Evolutionary conservation across 257 asterid species (phyloP).

Genomic region (Solanum dulcamara): DNA sequence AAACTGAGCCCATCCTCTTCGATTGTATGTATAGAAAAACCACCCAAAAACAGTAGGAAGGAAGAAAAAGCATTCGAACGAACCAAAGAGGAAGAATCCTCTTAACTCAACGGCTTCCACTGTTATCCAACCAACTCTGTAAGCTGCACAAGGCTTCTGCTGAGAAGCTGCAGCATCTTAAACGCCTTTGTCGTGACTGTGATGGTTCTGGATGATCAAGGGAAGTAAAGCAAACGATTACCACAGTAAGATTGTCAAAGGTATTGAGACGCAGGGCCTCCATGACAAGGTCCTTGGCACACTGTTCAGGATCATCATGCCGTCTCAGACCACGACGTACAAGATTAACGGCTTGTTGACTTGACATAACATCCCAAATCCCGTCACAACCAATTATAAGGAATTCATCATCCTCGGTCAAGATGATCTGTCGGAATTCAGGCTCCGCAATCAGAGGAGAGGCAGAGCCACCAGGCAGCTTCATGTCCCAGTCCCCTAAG

Average conservation of each 20-base stretch:
- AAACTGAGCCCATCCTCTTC: background rate
- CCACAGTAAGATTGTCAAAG: slow-evolving; percentile 64
- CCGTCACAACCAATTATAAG: slow-evolving; percentile 85
- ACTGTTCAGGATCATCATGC: slow-evolving; percentile 75
- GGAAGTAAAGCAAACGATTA: slow-evolving; percentile 49
- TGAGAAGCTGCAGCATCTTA: slow-evolving; percentile 57
- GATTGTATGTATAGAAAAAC: slow-evolving; percentile 18
- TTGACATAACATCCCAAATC: slow-evolving; percentile 74
- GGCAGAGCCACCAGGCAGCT: slow-evolving; percentile 58
- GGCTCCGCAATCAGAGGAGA: slow-evolving; percentile 83
- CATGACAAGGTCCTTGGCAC: slow-evolving; percentile 76
- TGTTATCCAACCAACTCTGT: slow-evolving; percentile 43
- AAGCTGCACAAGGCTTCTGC: slow-evolving; percentile 63
- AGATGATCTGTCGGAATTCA: slow-evolving; percentile 35
- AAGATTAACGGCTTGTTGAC: slow-evolving; percentile 71
- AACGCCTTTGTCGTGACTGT: slow-evolving; percentile 20
- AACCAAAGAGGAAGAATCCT: slow-evolving; percentile 3
- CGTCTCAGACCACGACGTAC: slow-evolving; percentile 61
- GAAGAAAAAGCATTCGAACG: background rate
- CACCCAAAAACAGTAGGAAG: slow-evolving; percentile 1
- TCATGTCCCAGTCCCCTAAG: slow-evolving; percentile 91
- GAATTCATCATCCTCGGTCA: slow-evolving; percentile 72
- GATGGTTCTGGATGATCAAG: slow-evolving; percentile 28
- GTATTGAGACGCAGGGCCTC: slow-evolving; percentile 72
- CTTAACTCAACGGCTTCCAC: slow-evolving; percentile 12